Percentiles rank a stretch among this genome's conserved stretches.
phyloP scores from a whole-genome alignment of 768 basidiomycete genomes.

The Exsudoporus frostii region DNA sequence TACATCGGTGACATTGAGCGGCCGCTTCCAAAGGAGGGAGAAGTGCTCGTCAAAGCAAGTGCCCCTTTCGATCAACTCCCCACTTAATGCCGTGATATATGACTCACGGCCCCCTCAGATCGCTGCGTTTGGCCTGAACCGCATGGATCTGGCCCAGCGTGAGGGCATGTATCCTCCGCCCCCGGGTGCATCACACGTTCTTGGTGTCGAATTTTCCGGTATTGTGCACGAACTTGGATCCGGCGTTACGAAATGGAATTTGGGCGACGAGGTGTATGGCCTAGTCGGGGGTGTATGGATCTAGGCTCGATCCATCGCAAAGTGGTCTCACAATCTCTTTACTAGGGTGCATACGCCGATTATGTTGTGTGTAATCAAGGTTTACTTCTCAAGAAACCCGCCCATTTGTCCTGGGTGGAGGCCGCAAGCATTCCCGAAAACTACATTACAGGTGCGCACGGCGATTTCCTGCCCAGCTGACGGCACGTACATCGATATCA shows the following conservation, averaged over 20 bases:
- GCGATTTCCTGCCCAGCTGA: slow-evolving; percentile 8
- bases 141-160: slow-evolving; percentile 79
- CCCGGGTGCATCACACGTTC: slow-evolving; percentile 65
- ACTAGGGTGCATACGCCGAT: slow-evolving; percentile 87
- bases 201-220: slow-evolving; percentile 89
- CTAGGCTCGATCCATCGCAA: not conserved
- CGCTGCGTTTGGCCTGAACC: slow-evolving; percentile 83
- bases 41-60: slow-evolving; percentile 79
- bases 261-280: slow-evolving; percentile 75
- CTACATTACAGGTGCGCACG: slow-evolving; percentile 71
- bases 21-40: slow-evolving; percentile 51
- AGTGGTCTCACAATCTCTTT: slow-evolving; percentile 1
- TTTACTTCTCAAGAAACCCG: slow-evolving; percentile 73
- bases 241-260: slow-evolving; percentile 49
- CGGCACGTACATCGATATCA: not conserved
- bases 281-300: slow-evolving; percentile 71
- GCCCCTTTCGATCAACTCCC: not conserved
- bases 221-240: slow-evolving; percentile 52
- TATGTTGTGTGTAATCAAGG: slow-evolving; percentile 67
- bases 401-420: slow-evolving; percentile 72
- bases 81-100: not conserved
- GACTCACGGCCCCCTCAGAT: slow-evolving; percentile 41
- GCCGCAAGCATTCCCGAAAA: slow-evolving; percentile 88
- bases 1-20: slow-evolving; percentile 70
- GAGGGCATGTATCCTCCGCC: slow-evolving; percentile 76